Percentiles rank a stretch among this genome's conserved stretches.
phyloP scores from a whole-genome alignment of 495 filamentous ascomycete species.

The Articulospora tetracladia region DNA sequence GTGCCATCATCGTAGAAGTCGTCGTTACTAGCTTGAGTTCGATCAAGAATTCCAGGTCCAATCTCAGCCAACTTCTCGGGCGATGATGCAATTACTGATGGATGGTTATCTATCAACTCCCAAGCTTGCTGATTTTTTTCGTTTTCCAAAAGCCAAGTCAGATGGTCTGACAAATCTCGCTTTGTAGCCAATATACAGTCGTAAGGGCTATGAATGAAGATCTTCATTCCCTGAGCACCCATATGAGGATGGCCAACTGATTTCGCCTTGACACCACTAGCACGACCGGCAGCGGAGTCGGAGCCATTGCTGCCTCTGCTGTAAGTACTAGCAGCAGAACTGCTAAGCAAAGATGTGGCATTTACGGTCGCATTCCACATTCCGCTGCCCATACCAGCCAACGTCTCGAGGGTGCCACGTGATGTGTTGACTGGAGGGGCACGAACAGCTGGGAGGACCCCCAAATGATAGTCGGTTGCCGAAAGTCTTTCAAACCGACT shows the following conservation, averaged over 20 bases:
- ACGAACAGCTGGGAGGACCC: constrained; percentile 71
- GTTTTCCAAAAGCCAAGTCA: constrained; percentile 78
- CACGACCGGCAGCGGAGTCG: constrained; percentile 32
- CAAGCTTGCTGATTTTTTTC: constrained; percentile 80
- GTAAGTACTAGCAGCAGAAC: constrained; percentile 76
- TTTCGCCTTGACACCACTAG: constrained; percentile 27
- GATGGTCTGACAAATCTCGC: constrained; percentile 76
- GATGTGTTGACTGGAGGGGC: constrained; percentile 54
- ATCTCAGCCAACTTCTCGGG: constrained; percentile 31
- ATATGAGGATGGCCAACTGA: constrained; percentile 37
- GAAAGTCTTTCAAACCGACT: constrained; percentile 81
- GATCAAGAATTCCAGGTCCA: constrained; percentile 46
- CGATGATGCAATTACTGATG: constrained; percentile 56
- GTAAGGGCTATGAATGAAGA: constrained; percentile 94
- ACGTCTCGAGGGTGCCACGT: constrained; percentile 63
- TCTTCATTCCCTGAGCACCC: constrained; percentile 71
- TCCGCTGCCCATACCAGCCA: constrained; percentile 52
- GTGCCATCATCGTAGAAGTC: constrained; percentile 80
- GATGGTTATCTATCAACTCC: constrained; percentile 81
- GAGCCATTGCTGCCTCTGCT: constrained; percentile 63
- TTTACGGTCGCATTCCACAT: constrained; percentile 82
- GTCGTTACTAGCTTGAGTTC: constrained; percentile 51
- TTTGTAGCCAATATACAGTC: constrained; percentile 88
- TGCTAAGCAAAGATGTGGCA: constrained; percentile 73
- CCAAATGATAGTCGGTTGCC: constrained; percentile 90